phyloP scores from a whole-genome alignment of 768 basidiomycete species.

The Lactarius akahatsu region DNA sequence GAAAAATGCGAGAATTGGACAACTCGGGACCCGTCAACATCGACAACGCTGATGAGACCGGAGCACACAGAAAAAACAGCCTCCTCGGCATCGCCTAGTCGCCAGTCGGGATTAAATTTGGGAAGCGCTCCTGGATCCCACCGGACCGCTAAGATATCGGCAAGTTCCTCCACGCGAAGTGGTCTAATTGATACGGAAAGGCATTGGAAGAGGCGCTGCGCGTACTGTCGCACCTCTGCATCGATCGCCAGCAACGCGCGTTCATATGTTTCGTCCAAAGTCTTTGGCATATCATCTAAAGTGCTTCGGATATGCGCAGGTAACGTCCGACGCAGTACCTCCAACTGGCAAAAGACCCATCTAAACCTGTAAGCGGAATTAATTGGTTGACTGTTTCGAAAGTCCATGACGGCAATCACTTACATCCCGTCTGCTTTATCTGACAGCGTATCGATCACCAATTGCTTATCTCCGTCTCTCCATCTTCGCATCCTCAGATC shows the following conservation, averaged over 20 bases:
- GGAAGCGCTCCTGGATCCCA: background rate
- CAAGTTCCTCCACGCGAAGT: constrained; percentile 9
- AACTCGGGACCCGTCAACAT: background rate
- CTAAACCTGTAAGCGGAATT: background rate
- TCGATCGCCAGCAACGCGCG: background rate
- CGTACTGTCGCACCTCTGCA: background rate
- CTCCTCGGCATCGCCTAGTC: background rate
- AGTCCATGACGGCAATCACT: background rate
- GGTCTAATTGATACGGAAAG: constrained; percentile 1
- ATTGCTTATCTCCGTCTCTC: background rate
- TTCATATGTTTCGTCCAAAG: constrained; percentile 8
- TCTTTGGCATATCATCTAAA: background rate
- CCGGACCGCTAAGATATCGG: constrained; percentile 6
- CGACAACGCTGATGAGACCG: constrained; percentile 2
- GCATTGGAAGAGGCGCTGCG: constrained; percentile 14
- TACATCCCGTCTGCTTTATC: constrained; percentile 10
- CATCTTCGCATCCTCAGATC: background rate
- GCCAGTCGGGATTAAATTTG: background rate
- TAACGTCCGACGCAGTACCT: background rate
- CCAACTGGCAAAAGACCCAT: constrained; percentile 10
- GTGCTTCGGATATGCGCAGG: background rate
- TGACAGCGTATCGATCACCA: constrained; percentile 2
- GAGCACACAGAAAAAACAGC: constrained; percentile 2
- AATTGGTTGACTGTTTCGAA: background rate
- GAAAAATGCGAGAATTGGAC: constrained; percentile 21